Base-by-base conservation (phyloP, 257 asterid genomes). In the Nicotiana knightiana region DNA sequence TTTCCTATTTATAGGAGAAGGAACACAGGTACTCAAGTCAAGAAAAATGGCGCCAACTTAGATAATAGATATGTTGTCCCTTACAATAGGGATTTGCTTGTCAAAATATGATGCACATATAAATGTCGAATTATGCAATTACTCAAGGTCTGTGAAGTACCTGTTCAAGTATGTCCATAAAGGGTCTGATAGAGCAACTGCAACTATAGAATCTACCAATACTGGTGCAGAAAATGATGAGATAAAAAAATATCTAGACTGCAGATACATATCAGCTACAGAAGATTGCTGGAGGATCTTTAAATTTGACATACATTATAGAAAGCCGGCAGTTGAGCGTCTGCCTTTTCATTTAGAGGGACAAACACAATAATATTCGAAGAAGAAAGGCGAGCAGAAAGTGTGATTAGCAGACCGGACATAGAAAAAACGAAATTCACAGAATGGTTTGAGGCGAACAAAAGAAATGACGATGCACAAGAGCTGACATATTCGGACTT, bases 391-490 rank as follows among this genome's bases (percentile, higher is more conserved):
- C 39, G 63, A 4, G 16, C 16, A 9, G 5, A 48, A 30, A 77
- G 16, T 2, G 43, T 77, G 5, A 16, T 77, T 7, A 54, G 3
- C 1, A 54, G 0, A 10, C 9, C 4, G 0, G 4, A 9, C 32
- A 13, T 30, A 9, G 26, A 21, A 9, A 26, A 62, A 6, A 55
- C 17, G 39, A 59, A 16, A 0, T 43, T 58, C 18, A 79, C 13
- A 1, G n/a, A 18, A 77, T 59, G 10, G 28, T 30, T 54, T 15
- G 4, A 32, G 26, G 4, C 12, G 53, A 51, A 76, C 98, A 63
- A 26, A 63, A 30, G 28, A 63, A 3, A 21, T 10, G 15, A 10
- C 6, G 39, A 28, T 64, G n/a, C 10, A 4, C 0, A 12, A 30
- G 26, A 16, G 1, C 75, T 15, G 21, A 66, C 26, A 17, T 33